These are phyloP conservation scores for sweet orange (Citrus sinensis) DNA, from an alignment of 345 rosid species.

Conservation along the genomic window DVS_A1.0 CM039161.1:20900001-20900500, in stretches of 20 bases:
- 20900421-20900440: not conserved
- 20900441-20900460: not conserved
- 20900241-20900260: not conserved
- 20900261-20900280: not conserved
- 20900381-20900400: not conserved
- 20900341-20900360: not conserved
- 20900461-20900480: not conserved
- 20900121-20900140: not conserved
- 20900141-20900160: not conserved
- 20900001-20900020: not conserved
- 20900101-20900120: not conserved
- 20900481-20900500: not conserved
- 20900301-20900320: not conserved
- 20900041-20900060: slow-evolving; percentile 20
- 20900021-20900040: not conserved
- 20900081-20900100: not conserved
- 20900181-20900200: too few relatives aligned
- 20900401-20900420: not conserved
- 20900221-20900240: not conserved
- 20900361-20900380: not conserved
- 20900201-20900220: not conserved
- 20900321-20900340: not conserved
- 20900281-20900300: not conserved
- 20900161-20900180: not conserved
- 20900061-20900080: not conserved